These are phyloP conservation scores for Neurospora sublineolata DNA, from an alignment of 495 filamentous ascomycete species.

Conservation along the genomic window DNA sequence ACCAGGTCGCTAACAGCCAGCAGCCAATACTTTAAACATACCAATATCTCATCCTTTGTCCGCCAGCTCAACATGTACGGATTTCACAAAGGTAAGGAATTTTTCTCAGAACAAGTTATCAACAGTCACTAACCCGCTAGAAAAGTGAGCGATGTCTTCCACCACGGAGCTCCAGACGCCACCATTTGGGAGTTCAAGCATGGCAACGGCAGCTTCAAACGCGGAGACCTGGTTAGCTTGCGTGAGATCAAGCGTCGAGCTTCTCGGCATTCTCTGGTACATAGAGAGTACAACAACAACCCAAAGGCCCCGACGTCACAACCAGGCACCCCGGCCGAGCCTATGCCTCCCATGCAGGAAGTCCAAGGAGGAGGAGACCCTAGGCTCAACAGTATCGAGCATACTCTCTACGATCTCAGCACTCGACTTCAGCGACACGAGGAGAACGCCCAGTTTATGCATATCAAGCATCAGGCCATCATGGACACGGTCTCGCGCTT, in stretches of 20 bases:
- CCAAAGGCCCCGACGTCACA: conserved; percentile 64
- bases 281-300: conserved; percentile 88
- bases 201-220: conserved; percentile 93
- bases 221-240: conserved; percentile 81
- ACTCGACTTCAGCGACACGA: conserved; percentile 67
- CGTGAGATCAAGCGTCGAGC: conserved; percentile 94
- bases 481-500: conserved; percentile 71
- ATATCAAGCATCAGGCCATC: conserved; percentile 68
- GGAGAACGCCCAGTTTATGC: conserved; percentile 67
- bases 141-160: conserved; percentile 94
- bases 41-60: conserved; percentile 97
- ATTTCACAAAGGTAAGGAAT: conserved; percentile 85
- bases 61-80: conserved; percentile 99
- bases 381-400: conserved; percentile 65
- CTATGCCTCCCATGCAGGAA: conserved; percentile 49
- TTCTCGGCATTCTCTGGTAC: conserved; percentile 89
- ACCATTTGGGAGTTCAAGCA: conserved; percentile 99
- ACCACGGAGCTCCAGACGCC: conserved; percentile 89
- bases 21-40: conserved; percentile 97
- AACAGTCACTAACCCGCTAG: background rate
- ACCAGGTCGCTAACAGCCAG: conserved; percentile 4
- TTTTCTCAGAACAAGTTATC: background rate
- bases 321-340: conserved; percentile 75
- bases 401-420: conserved; percentile 71
- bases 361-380: conserved; percentile 59